These are phyloP conservation scores for Trifolium dubium DNA, from an alignment of 306 rosid genomes.

Conservation along the genomic window DNA sequence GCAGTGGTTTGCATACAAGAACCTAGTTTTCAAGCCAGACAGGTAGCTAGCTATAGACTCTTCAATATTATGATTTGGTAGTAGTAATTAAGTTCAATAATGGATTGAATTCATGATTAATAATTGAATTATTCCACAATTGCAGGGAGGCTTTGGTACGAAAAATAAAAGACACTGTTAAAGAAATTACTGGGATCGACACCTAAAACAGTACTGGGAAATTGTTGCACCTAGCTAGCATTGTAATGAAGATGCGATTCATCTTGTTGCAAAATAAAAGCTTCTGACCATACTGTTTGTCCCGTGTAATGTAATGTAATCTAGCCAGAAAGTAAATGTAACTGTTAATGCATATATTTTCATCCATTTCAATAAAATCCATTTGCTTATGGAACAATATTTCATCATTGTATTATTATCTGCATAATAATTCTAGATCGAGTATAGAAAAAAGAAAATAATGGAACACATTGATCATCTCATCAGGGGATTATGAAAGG, in stretches of 20 bases:
- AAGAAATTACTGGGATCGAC: constrained; percentile 58
- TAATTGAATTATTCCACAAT: constrained; percentile 19
- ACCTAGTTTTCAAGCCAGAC: constrained; percentile 76
- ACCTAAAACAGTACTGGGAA: background rate
- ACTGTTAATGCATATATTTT: constrained; percentile 30
- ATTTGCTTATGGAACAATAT: constrained; percentile 15
- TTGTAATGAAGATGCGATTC: constrained; percentile 3
- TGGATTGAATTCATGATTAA: background rate
- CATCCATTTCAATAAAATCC: background rate
- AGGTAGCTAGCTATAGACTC: constrained; percentile 45
- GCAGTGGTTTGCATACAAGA: constrained; percentile 94
- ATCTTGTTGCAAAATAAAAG: constrained; percentile 41
- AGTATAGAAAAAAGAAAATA: too few relatives aligned
- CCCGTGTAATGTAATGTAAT: constrained; percentile 28
- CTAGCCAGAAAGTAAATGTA: constrained; percentile 51
- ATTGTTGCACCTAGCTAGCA: too few relatives aligned
- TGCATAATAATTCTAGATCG: background rate
- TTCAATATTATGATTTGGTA: background rate
- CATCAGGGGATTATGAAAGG: too few relatives aligned
- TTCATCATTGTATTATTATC: background rate
- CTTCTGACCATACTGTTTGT: constrained; percentile 47
- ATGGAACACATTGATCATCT: too few relatives aligned
- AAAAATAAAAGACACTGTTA: constrained; percentile 65
- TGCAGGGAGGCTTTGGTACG: constrained; percentile 71
- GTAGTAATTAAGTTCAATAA: background rate